Percentiles rank a stretch among this genome's conserved stretches.
Evolutionary conservation across 1,284 basidiomycete genomes (phyloP).

Genomic region (Ganoderma sinense): DNA sequence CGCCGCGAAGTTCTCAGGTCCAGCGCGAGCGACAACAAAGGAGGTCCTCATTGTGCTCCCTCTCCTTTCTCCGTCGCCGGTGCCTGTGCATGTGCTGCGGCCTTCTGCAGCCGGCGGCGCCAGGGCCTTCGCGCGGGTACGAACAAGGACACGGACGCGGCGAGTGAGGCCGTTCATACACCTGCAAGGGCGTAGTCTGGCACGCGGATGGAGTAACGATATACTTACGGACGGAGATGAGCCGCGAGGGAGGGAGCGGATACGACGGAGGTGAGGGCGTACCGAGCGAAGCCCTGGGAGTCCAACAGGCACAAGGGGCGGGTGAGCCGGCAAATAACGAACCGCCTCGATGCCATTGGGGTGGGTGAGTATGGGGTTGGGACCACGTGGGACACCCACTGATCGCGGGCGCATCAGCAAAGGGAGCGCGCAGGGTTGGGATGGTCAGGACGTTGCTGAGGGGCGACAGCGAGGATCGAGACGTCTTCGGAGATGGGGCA

Average conservation of each 20-base stretch:
- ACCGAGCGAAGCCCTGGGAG: conserved; percentile 29
- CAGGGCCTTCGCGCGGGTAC: conserved; percentile 12
- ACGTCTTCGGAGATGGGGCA: background rate
- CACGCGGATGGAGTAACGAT: conserved; percentile 19
- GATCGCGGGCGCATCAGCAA: conserved; percentile 31
- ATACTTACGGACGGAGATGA: background rate
- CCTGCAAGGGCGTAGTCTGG: conserved; percentile 26
- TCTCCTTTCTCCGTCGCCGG: background rate
- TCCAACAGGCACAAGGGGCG: background rate
- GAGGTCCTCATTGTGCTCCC: background rate
- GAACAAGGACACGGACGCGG: conserved; percentile 29
- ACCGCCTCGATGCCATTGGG: background rate
- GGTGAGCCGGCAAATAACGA: background rate
- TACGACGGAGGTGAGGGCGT: background rate
- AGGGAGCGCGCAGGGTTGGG: conserved; percentile 29
- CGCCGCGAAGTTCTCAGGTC: background rate
- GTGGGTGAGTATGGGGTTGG: background rate
- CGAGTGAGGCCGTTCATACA: conserved; percentile 29
- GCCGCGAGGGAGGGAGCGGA: background rate
- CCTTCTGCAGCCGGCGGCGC: conserved; percentile 20
- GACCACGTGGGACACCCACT: conserved; percentile 18
- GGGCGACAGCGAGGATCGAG: conserved; percentile 18
- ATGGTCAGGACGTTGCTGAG: conserved; percentile 32
- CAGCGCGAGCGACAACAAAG: background rate
- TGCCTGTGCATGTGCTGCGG: conserved; percentile 7